Percentiles rank a stretch among this genome's conserved stretches.
Evolutionary conservation across 352 stramenopile species (phyloP).

Genomic region (Phytophthora capsici): DNA sequence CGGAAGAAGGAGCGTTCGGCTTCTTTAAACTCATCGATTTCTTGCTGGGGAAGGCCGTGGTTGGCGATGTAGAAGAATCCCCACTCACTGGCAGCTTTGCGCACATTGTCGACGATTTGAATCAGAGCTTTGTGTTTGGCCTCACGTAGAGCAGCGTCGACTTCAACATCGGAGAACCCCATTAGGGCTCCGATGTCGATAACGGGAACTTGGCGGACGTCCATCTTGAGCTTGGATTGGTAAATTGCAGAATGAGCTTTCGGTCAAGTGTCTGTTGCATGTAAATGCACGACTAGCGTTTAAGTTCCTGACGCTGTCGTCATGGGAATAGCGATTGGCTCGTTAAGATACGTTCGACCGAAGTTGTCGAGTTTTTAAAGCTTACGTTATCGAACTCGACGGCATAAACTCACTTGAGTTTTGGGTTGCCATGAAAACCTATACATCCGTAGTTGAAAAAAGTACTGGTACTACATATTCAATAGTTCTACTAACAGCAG

Average conservation of each 20-base stretch:
- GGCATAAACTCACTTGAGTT: no score
- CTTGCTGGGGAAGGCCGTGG: slow-evolving; percentile 62
- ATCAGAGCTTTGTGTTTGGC: slow-evolving; percentile 9
- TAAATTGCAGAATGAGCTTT: neutral
- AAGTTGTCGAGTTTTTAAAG: neutral
- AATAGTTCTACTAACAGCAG: no score
- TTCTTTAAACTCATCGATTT: slow-evolving; percentile 69
- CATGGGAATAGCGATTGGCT: neutral
- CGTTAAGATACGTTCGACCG: neutral
- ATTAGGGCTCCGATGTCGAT: neutral
- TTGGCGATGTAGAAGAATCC: slow-evolving; percentile 94
- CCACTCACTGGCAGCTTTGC: slow-evolving; percentile 57
- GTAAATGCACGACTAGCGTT: no score
- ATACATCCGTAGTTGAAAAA: no score
- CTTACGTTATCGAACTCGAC: slow-evolving; percentile 1
- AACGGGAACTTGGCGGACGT: neutral
- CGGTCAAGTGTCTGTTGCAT: neutral
- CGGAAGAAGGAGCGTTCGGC: slow-evolving; percentile 84
- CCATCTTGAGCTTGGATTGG: neutral
- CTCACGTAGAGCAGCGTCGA: neutral
- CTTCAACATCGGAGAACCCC: neutral
- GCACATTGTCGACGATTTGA: slow-evolving; percentile 36
- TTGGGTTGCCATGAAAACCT: no score
- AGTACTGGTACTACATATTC: neutral
- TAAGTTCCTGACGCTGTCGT: neutral